phyloP scores from a whole-genome alignment of 352 stramenopile species.

The Globisporangium nunn region DNA sequence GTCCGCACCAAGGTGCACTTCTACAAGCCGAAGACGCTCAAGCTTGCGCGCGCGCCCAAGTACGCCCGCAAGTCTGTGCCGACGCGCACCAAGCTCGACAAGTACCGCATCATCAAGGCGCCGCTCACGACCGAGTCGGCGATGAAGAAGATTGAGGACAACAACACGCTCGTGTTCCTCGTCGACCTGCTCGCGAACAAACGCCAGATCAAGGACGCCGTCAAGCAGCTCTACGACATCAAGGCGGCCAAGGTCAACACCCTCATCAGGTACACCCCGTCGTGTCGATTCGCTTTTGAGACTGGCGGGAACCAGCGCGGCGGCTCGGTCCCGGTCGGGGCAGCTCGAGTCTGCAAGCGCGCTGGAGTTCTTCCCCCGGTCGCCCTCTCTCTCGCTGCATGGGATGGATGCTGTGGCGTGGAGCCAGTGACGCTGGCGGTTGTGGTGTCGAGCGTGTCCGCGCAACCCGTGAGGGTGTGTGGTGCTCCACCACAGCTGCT shows the following conservation, averaged over 20 bases:
- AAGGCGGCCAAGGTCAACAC: slow-evolving; percentile 99
- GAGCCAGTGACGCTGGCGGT: not conserved
- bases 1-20: slow-evolving; percentile 99
- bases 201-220: slow-evolving; percentile 99
- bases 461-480: not conserved
- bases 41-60: slow-evolving; percentile 92
- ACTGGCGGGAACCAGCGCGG: slow-evolving; percentile 14
- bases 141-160: slow-evolving; percentile 99
- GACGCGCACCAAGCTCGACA: slow-evolving; percentile 95
- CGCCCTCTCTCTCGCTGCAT: not conserved
- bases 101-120: slow-evolving; percentile 99
- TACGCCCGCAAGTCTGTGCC: slow-evolving; percentile 93
- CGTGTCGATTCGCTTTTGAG: slow-evolving; percentile 58
- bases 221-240: slow-evolving; percentile 99
- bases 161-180: slow-evolving; percentile 99
- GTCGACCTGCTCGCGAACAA: slow-evolving; percentile 99
- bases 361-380: slow-evolving; percentile 7
- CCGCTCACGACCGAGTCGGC: slow-evolving; percentile 99
- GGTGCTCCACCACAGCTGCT: not conserved
- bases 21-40: slow-evolving; percentile 98
- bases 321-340: slow-evolving; percentile 10
- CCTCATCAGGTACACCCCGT: slow-evolving; percentile 95
- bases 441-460: not conserved
- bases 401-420: not conserved
- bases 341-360: slow-evolving; percentile 3